These are phyloP conservation scores for Blastomyces gilchristii DNA, from an alignment of 2,329 filamentous ascomycete species.

Conservation along the genomic window DNA sequence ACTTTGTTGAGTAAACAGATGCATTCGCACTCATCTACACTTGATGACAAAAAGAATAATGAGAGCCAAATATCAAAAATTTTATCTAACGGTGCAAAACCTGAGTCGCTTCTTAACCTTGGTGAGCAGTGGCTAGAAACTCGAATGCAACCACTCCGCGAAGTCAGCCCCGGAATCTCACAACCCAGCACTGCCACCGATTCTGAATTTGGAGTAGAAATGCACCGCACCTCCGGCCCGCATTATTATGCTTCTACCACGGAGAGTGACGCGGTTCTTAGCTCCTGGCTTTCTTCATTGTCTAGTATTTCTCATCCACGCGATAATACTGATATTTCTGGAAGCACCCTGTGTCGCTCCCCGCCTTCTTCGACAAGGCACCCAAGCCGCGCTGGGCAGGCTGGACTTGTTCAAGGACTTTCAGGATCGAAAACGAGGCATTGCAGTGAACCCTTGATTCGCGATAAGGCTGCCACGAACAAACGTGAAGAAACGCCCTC, in stretches of 20 bases:
- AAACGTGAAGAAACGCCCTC: no score
- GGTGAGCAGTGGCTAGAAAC: constrained; percentile 5
- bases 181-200: constrained; percentile 25
- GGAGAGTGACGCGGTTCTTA: constrained; percentile 10
- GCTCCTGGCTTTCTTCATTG: constrained; percentile 12
- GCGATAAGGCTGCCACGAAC: background rate
- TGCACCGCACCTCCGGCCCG: constrained; percentile 19
- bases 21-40: background rate
- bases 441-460: background rate
- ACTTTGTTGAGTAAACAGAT: background rate
- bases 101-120: background rate
- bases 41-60: background rate
- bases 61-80: no score
- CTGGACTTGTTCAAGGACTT: background rate
- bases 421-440: no score
- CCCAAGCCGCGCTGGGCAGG: background rate
- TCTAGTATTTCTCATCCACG: background rate
- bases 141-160: constrained; percentile 12
- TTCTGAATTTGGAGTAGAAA: constrained; percentile 20
- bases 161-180: constrained; percentile 16
- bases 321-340: background rate
- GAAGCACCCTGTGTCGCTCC: background rate
- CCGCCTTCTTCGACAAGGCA: background rate
- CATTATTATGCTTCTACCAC: constrained; percentile 10
- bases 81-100: background rate